phyloP scores from a whole-genome alignment of 169 alveolate genomes.

The Plasmodium billcollinsi region DNA sequence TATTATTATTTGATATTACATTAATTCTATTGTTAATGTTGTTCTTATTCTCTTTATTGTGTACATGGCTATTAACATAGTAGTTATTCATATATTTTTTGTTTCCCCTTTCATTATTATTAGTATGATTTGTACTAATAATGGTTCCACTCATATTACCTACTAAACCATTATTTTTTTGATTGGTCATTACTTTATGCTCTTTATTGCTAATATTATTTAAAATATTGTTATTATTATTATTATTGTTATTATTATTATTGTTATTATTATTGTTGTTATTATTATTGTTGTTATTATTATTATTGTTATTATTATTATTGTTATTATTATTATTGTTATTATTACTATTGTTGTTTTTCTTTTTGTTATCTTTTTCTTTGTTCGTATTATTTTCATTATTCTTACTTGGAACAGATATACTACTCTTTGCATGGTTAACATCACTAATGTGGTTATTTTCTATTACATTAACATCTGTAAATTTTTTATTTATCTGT shows the following conservation, averaged over 20 bases:
- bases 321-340: neutral
- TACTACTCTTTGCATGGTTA: neutral
- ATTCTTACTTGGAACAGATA: neutral
- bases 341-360: neutral
- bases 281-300: neutral
- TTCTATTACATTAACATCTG: neutral
- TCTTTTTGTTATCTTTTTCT: neutral
- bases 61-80: too few relatives aligned
- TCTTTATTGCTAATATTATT: conserved; percentile 4
- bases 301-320: neutral
- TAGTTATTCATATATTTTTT: too few relatives aligned
- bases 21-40: neutral
- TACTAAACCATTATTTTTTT: neutral
- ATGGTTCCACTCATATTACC: conserved; percentile 1
- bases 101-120: too few relatives aligned
- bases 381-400: neutral
- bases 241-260: conserved; percentile 1
- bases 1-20: conserved; percentile 1
- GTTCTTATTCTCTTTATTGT: neutral
- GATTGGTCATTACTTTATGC: neutral
- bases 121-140: neutral
- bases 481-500: neutral
- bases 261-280: neutral
- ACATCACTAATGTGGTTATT: neutral
- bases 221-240: neutral